Evolutionary conservation across 2,329 filamentous ascomycete species (phyloP).

Genomic region (Colletotrichum tropicale): DNA sequence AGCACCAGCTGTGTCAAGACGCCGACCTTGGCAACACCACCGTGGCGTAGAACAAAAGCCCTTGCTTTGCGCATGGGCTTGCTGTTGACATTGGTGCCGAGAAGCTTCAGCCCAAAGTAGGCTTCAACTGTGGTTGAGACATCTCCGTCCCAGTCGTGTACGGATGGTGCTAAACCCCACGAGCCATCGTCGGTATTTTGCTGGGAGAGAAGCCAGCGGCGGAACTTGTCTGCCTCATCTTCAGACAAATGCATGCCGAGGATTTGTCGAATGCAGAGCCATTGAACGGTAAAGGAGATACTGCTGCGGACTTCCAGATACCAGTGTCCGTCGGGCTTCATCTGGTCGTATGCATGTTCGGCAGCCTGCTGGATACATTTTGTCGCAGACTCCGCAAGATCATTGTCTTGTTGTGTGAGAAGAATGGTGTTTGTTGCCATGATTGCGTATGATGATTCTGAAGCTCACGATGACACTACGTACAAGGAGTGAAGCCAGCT

Average conservation of each 20-base stretch:
- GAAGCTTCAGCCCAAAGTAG: conserved; percentile 6
- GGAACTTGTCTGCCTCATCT: background rate
- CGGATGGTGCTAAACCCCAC: background rate
- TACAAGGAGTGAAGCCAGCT: background rate
- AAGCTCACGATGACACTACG: accelerated
- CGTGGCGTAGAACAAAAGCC: background rate
- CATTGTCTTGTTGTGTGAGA: background rate
- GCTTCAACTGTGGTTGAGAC: conserved; percentile 1
- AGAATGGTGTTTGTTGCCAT: background rate
- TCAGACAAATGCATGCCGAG: background rate
- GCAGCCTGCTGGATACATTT: background rate
- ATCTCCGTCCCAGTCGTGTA: background rate
- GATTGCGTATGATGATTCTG: background rate
- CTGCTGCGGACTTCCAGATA: background rate
- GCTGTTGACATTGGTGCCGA: background rate
- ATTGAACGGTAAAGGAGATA: conserved; percentile 1
- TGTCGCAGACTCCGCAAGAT: background rate
- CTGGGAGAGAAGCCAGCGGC: background rate
- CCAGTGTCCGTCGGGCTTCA: conserved; percentile 4
- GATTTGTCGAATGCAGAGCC: background rate
- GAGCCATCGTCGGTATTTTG: background rate
- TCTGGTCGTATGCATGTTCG: background rate
- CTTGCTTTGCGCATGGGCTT: background rate
- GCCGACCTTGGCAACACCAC: background rate
- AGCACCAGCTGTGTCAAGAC: background rate